Evolutionary conservation across 805 yeast genomes (phyloP), one percentile per base, ranked within the genome.

Genomic region (Myxozyma monticola): DNA sequence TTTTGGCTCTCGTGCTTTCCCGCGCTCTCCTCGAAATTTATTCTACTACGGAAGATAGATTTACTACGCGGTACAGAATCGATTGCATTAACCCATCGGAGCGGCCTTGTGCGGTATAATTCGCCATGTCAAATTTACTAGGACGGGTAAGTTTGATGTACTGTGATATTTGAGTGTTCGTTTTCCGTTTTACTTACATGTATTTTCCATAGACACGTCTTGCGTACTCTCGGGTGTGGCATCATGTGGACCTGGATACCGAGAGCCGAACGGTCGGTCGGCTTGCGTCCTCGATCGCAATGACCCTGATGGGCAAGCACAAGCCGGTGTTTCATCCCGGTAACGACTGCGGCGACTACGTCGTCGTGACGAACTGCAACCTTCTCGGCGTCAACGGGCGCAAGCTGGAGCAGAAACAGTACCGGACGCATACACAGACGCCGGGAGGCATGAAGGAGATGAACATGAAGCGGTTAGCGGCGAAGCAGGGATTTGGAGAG

Each of bases 291-390:
- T 77, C 83, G 49, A 89, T 93, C 49, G 97, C 99, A 22, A 75
- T 81, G 26, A 83, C 93, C 0, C 76, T 93, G 36, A 88, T 87
- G 71, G 99, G 99, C n/a, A 93, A 93, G 68, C 97, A 93, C 72
- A 93, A 93, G 74, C 99, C 99, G 3, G 78, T 88, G 0, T 84
- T 71, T 59, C 88, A 89, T 62, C 80, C 79, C 25, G 77, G 84
- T 9, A 49, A 85, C 66, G 99, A 93, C 71, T 81, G 83, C 57
- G 99, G 99, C 12, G 99, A 93, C 69, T 93, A 90, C 65, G 97
- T 93, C 10, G 98, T 93, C 10, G 96, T 91, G 1, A 86, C 97
- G 12, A 95, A 93, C 72, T 89, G 96, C 64, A 78, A 87, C 51
- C 80, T 81, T 58, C 68, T 93, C 62, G 83, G 82, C 60, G 75